Evolutionary conservation across 768 basidiomycete genomes (phyloP).

Genomic region (Trametes cubensis): DNA sequence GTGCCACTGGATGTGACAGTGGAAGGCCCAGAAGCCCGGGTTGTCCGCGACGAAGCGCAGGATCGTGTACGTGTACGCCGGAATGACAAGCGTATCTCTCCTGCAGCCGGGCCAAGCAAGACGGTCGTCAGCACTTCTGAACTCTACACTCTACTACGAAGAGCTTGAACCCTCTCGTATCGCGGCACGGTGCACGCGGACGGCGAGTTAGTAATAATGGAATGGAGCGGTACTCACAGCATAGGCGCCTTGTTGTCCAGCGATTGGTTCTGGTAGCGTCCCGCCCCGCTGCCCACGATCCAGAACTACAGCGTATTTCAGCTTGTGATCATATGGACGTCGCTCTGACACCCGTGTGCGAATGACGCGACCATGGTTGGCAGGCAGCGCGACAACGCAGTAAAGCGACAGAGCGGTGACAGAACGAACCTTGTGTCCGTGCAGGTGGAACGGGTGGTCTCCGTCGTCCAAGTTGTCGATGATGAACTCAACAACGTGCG

Average conservation of each 20-base stretch:
- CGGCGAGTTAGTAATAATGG: not conserved
- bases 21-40: constrained; percentile 50
- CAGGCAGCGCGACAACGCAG: too few relatives aligned
- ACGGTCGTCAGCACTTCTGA: not conserved
- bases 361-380: too few relatives aligned
- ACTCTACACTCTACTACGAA: too few relatives aligned
- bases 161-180: too few relatives aligned
- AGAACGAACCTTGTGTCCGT: constrained; percentile 35
- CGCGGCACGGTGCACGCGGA: not conserved
- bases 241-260: constrained; percentile 42
- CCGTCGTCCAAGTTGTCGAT: constrained; percentile 36
- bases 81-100: constrained; percentile 46
- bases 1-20: constrained; percentile 39
- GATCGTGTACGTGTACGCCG: constrained; percentile 40
- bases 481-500: constrained; percentile 31
- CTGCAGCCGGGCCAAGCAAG: constrained; percentile 15
- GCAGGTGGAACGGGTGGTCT: constrained; percentile 43
- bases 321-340: not conserved
- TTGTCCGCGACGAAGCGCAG: constrained; percentile 48
- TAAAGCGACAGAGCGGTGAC: too few relatives aligned
- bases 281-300: constrained; percentile 41
- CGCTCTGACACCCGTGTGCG: too few relatives aligned
- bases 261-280: constrained; percentile 35
- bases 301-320: constrained; percentile 27
- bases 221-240: constrained; percentile 22